Percentiles rank a stretch among this genome's conserved stretches.
Conservation (phyloP, 1,139 yeast species). For the Hyphopichia buzzinii region DNA sequence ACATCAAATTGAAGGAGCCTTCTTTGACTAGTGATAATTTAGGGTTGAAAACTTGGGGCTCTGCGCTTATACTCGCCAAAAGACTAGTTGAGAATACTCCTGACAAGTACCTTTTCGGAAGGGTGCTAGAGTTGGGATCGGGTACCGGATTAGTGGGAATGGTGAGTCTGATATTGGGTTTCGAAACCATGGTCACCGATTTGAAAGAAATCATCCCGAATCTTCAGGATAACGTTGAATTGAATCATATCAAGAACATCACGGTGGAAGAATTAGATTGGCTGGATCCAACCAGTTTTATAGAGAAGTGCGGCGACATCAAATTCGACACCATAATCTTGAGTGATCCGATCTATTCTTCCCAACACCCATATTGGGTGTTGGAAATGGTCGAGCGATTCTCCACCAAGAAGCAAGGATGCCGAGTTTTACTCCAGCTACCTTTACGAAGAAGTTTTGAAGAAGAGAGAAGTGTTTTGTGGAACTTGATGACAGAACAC, state of each 20-base stretch:
- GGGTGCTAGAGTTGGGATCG: slow-evolving; percentile 79
- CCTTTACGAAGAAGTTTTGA: slow-evolving; percentile 73
- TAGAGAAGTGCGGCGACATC: slow-evolving; percentile 14
- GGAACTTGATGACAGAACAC: slow-evolving; percentile 46
- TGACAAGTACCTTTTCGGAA: slow-evolving; percentile 26
- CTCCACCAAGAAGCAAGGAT: slow-evolving; percentile 30
- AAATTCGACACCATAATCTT: slow-evolving; percentile 60
- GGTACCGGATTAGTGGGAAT: slow-evolving; percentile 95
- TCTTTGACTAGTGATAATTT: slow-evolving; percentile 81
- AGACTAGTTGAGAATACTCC: slow-evolving; percentile 34
- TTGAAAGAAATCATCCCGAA: slow-evolving; percentile 74
- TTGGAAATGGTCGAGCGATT: slow-evolving; percentile 51
- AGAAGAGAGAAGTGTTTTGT: slow-evolving; percentile 57
- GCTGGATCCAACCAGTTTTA: slow-evolving; percentile 54
- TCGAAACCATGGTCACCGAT: slow-evolving; percentile 65
- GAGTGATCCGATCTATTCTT: slow-evolving; percentile 87
- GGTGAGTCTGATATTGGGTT: slow-evolving; percentile 51
- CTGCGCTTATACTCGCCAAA: slow-evolving; percentile 69
- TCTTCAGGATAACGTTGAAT: slow-evolving; percentile 51
- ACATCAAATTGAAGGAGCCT: slow-evolving; percentile 68
- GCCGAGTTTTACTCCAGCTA: slow-evolving; percentile 63
- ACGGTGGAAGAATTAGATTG: slow-evolving; percentile 68
- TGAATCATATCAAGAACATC: slow-evolving; percentile 38
- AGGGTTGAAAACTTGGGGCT: slow-evolving; percentile 96
- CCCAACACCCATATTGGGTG: slow-evolving; percentile 76